phyloP scores from a whole-genome alignment of 1,284 basidiomycete genomes.

The Apiotrichum akiyoshidainum region DNA sequence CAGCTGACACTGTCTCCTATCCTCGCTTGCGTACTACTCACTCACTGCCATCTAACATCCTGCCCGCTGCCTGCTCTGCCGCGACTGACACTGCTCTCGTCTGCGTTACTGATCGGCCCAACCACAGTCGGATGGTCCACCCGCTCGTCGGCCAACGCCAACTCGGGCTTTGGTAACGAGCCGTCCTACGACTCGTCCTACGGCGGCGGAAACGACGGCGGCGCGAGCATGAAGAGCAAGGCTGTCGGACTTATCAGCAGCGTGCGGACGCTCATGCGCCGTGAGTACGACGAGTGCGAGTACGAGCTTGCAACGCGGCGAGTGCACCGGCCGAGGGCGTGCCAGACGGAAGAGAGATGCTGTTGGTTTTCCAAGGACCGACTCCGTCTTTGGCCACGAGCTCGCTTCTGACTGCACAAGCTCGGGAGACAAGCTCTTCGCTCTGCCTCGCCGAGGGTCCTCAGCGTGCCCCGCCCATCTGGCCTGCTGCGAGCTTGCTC shows the following conservation, averaged over 20 bases:
- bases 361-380: too few species aligned
- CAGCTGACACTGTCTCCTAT: constrained; percentile 3
- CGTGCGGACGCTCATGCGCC: constrained; percentile 89
- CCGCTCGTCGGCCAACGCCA: constrained; percentile 52
- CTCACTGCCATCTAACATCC: not conserved
- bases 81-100: not conserved
- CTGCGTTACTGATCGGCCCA: too few species aligned
- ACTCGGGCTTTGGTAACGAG: constrained; percentile 46
- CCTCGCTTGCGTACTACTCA: constrained; percentile 9
- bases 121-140: constrained; percentile 87
- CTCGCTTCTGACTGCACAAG: too few species aligned
- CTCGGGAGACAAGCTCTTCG: too few species aligned
- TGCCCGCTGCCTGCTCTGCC: too few species aligned
- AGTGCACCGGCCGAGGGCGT: too few species aligned
- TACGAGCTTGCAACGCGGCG: too few species aligned
- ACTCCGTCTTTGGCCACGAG: not conserved
- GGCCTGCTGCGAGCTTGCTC: too few species aligned
- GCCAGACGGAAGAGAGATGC: too few species aligned
- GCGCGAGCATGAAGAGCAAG: constrained; percentile 74
- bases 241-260: constrained; percentile 88
- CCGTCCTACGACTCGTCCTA: constrained; percentile 45
- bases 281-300: too few species aligned
- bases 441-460: too few species aligned
- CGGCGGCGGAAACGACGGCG: constrained; percentile 37
- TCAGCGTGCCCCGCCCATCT: too few species aligned